Evolutionary conservation across 108 stramenopile species (phyloP), one percentile per base, ranked within the genome.

Genomic region (Cyclotella sp.): DNA sequence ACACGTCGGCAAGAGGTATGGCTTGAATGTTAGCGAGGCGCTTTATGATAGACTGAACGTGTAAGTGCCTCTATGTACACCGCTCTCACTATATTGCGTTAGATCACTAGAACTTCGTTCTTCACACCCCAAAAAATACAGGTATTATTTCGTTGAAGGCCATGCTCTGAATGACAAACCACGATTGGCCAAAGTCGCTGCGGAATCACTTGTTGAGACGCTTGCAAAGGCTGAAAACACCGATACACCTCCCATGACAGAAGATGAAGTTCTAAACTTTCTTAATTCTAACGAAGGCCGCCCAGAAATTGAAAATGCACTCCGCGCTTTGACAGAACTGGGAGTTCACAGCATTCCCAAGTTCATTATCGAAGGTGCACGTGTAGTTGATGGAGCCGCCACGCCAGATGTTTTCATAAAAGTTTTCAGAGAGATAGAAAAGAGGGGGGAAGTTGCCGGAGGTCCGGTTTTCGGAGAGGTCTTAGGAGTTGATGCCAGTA

Each of bases 311-410:
- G 78, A 89, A 68, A 65, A 77, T 44, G 89, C 92, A 9, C 51
- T 88, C 26, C 39, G 74, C 24, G 76, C 81, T 3, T 65, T 91
- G 42, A 46, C 76, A 0, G 53, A 88, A 63, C 68, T 95, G 15
- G 92, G 92, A 46, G 76, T 95, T 21, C 88, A 90, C 61, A 79
- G 89, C 2, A 95, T 95, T 46, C 94, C 94, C 8, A 95, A 93
- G 69, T 95, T 95, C 49, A 92, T 95, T 47, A 85, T 95, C 34
- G 91, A 91, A 53, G 94, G 94, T 49, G 57, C 66, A n/a, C 75
- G 64, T 27, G 75, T 95, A 16, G 86, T 95, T 5, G 91, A 92
- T 76, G 91, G 93, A 46, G 93, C 93, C 8, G 93, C 93, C 26
- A 47, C 68, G 12, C 52, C 84, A 28, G 78, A 89, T 40, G 78